phyloP scores from a whole-genome alignment of 2,329 filamentous ascomycete species.

The Penicillium sp. region DNA sequence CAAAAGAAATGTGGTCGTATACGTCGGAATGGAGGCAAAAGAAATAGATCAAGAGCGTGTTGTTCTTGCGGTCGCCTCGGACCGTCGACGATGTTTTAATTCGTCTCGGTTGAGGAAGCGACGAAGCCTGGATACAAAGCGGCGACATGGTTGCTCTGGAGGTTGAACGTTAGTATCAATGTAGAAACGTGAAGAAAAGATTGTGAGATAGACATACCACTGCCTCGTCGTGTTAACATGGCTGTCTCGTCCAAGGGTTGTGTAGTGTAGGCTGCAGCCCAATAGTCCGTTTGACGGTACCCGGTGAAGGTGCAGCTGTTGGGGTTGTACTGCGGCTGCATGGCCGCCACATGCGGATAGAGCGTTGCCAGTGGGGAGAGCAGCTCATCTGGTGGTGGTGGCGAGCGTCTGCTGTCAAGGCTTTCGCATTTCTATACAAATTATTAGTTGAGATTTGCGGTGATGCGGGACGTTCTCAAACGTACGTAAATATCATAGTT shows the following conservation, averaged over 20 bases:
- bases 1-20: background rate
- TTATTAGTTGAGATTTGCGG: constrained; percentile 1
- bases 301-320: constrained; percentile 30
- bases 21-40: background rate
- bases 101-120: constrained; percentile 36
- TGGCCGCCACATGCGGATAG: constrained; percentile 39
- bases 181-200: constrained; percentile 5
- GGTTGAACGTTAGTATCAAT: constrained; percentile 10
- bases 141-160: constrained; percentile 27
- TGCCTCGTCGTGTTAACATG: constrained; percentile 21
- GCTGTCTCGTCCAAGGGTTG: constrained; percentile 23
- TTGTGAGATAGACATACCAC: constrained; percentile 23
- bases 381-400: constrained; percentile 25
- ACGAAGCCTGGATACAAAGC: constrained; percentile 35
- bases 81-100: constrained; percentile 25
- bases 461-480: constrained; percentile 3
- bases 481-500: constrained; percentile 43
- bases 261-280: constrained; percentile 32
- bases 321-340: constrained; percentile 35
- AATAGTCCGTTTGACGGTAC: constrained; percentile 31
- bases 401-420: constrained; percentile 29
- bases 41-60: background rate
- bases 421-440: constrained; percentile 23
- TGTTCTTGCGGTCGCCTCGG: constrained; percentile 13
- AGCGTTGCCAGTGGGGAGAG: constrained; percentile 34